Conservation (phyloP, 2,329 filamentous ascomycete genomes). For the Fusarium oligoseptatum region DNA sequence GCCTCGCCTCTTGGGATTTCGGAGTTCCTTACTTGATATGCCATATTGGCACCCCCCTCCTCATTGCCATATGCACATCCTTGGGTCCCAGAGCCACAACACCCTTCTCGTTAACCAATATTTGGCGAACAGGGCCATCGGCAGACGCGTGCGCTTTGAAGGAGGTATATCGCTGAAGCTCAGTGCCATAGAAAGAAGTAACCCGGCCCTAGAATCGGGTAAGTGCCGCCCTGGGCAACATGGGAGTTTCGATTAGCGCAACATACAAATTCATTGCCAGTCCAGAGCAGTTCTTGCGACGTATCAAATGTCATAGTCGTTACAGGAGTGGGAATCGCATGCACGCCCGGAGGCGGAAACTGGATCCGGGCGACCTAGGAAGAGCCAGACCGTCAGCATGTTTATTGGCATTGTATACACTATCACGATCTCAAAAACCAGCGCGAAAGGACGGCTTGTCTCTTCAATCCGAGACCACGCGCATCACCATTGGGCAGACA, state of each 20-base stretch:
- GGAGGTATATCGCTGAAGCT: constrained; percentile 90
- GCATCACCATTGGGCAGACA: constrained; percentile 46
- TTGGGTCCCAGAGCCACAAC: constrained; percentile 86
- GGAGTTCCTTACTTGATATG: constrained; percentile 76
- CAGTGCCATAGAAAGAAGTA: constrained; percentile 87
- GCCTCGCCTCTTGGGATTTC: background rate
- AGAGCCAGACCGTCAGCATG: constrained; percentile 22
- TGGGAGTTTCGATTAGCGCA: background rate
- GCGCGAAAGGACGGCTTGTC: background rate
- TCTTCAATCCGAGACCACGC: background rate
- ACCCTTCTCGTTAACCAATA: constrained; percentile 92
- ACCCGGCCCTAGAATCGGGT: constrained; percentile 77
- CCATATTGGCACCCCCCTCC: constrained; percentile 88
- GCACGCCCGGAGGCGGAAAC: constrained; percentile 81
- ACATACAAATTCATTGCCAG: constrained; percentile 88
- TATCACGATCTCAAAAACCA: background rate
- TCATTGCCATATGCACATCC: constrained; percentile 89
- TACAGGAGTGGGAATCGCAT: constrained; percentile 77
- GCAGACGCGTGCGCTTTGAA: constrained; percentile 81
- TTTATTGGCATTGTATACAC: background rate
- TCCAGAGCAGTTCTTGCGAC: constrained; percentile 90
- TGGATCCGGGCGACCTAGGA: constrained; percentile 82
- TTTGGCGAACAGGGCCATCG: constrained; percentile 86
- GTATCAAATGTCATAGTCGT: constrained; percentile 91
- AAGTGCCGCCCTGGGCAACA: constrained; percentile 31